Evolutionary conservation across 2,329 filamentous ascomycete species (phyloP).

Genomic region (Zymoseptoria brevis): DNA sequence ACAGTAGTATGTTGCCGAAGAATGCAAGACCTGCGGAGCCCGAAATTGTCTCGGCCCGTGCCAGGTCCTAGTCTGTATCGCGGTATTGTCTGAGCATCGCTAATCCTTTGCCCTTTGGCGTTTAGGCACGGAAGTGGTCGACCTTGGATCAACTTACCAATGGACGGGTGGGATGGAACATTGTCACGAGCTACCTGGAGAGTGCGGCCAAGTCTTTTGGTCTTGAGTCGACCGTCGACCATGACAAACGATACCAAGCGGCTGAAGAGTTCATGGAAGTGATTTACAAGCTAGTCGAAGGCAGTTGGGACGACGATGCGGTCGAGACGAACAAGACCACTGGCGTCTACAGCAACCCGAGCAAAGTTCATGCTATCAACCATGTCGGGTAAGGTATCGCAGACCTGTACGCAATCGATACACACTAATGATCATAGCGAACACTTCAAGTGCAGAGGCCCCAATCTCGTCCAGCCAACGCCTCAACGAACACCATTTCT

Average conservation of each 20-base stretch:
- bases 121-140: conserved; percentile 26
- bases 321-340: conserved; percentile 47
- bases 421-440: conserved; percentile 14
- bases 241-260: conserved; percentile 43
- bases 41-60: too few relatives aligned
- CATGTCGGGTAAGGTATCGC: conserved; percentile 15
- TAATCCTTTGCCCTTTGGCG: too few relatives aligned
- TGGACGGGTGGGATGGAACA: conserved; percentile 40
- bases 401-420: not conserved
- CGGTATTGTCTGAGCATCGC: too few relatives aligned
- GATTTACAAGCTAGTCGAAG: conserved; percentile 25
- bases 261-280: conserved; percentile 40
- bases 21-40: too few relatives aligned
- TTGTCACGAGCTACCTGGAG: conserved; percentile 44
- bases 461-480: conserved; percentile 47
- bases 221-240: conserved; percentile 38
- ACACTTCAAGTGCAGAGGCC: conserved; percentile 39
- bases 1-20: conserved; percentile 9
- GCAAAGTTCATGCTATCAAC: conserved; percentile 48
- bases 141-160: conserved; percentile 33
- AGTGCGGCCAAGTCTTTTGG: conserved; percentile 43
- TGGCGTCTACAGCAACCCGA: conserved; percentile 51
- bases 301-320: conserved; percentile 25
- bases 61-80: too few relatives aligned
- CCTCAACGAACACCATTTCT: conserved; percentile 51